Base-by-base conservation (phyloP, 2,329 filamentous ascomycete species). In the Xylariaceae sp. region DNA sequence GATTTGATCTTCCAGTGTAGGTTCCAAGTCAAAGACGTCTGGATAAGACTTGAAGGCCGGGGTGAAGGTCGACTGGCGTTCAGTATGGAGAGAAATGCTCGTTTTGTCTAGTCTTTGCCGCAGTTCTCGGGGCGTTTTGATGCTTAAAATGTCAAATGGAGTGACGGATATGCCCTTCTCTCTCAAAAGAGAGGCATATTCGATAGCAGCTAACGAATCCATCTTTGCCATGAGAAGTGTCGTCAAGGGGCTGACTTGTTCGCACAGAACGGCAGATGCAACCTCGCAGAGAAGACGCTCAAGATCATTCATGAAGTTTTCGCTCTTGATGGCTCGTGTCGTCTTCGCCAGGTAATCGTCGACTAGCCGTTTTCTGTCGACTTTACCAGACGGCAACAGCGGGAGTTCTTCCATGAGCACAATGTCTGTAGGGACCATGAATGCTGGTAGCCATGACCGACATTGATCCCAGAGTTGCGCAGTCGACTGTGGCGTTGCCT, bases 391-490 rank as follows among this genome's bases (percentile, higher is more conserved):
- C 2, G 91, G 79, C 17, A 96, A 76, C 55, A 87, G 85, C 0
- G 91, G 91, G 58, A 96, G 86, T 7, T 80, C 76, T 0, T 78
- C 65, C 62, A 88, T 74, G 1, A 88, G 68, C 0, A 90, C 72
- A 23, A 95, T 76, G 62, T 95, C 88, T 3, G 82, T 81, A 0
- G 92, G 92, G 1, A 95, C 75, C 92, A 96, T 96, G 70, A 87
- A 94, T 3, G 80, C 78, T 0, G 92, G 90, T 1, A 97, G 78
- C 90, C 91, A 96, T 54, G 80, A 78, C 54, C 79, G 80, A 73
- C 90, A 96, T 3, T 78, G 81, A 13, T 78, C 70, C 37, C 82
- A 68, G 9, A 96, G 76, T 34, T 72, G 71, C 39, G 71, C 72
- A 15, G 74, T 75, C 59, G 77, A 67, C 4, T 71, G 68, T 4